Evolutionary conservation across 1,139 yeast species (phyloP).

Genomic region (Lizanozyma gosingica): DNA sequence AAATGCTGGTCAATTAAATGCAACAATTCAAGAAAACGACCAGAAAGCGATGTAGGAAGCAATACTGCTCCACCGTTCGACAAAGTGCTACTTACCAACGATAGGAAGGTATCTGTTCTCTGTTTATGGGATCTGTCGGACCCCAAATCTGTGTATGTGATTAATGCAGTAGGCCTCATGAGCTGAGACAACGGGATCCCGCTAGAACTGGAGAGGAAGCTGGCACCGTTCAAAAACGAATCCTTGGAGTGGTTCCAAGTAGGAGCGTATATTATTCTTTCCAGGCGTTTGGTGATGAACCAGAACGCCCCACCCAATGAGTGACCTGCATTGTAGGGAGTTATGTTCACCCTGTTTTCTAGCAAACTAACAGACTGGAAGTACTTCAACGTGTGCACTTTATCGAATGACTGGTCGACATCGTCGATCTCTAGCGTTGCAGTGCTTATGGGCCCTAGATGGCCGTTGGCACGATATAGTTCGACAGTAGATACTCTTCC

Average conservation of each 20-base stretch:
- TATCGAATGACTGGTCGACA: slow-evolving; percentile 73
- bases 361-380: slow-evolving; percentile 62
- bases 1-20: slow-evolving; percentile 59
- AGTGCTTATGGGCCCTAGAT: slow-evolving; percentile 63
- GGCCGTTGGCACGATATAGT: slow-evolving; percentile 60
- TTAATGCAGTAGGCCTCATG: slow-evolving; percentile 73
- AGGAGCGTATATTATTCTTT: slow-evolving; percentile 78
- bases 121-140: slow-evolving; percentile 56
- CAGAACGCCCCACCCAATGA: slow-evolving; percentile 89
- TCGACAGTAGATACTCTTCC: slow-evolving; percentile 85
- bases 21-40: slow-evolving; percentile 73
- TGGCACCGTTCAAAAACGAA: slow-evolving; percentile 75
- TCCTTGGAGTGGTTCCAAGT: slow-evolving; percentile 95
- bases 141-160: slow-evolving; percentile 70
- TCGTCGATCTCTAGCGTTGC: slow-evolving; percentile 63
- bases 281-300: slow-evolving; percentile 67
- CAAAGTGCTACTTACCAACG: slow-evolving; percentile 56
- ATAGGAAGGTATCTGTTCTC: slow-evolving; percentile 56
- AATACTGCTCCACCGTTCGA: slow-evolving; percentile 69
- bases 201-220: slow-evolving; percentile 39
- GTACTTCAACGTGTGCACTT: slow-evolving; percentile 59
- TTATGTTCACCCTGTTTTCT: slow-evolving; percentile 53
- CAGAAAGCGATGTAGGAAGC: slow-evolving; percentile 77
- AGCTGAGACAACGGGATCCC: slow-evolving; percentile 55
- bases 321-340: slow-evolving; percentile 91